Base-by-base conservation (phyloP, 345 rosid genomes). In the Kandelia obovata region DNA sequence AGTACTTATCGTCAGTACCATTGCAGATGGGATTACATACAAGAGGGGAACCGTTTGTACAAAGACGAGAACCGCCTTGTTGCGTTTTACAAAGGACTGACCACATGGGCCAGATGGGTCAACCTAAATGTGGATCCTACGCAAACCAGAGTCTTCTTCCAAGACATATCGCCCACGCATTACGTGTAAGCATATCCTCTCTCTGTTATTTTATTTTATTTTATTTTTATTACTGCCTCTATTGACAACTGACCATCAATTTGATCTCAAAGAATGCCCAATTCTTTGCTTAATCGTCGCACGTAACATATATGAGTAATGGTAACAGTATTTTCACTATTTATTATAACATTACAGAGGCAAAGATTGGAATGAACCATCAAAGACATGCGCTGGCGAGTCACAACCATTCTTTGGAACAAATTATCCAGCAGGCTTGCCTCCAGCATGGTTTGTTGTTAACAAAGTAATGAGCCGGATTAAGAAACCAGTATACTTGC, bases 71-170 rank as follows among this genome's bases (percentile, higher is more conserved):
- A 95, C 80, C 83, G 96, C 62, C 67, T 86, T 32, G 35, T 92
- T 34, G 99, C 99, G 35, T 92, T 23, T 64, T 90, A 92, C 69
- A 92, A 86, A 79, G 99, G 94, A 5, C 61, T 95, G 59, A 88
- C 93, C 39, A 95, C 99, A 1, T 95, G 99, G 97, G 93, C 90
- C 30, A 83, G 96, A 74, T 95, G 99, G 99, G 88, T 95, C 37
- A 82, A 92, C 73, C 78, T 62, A 19, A 34, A 83, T 0, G 83
- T 95, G 6, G 77, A 92, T 75, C 88, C 99, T 58, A 58, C 72
- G 30, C 83, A 81, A 72, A 95, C 99, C 62, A 92, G 78, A 68
- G 96, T 95, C 76, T 90, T 91, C 82, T 89, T 88, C 81, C 92
- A 86, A 47, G 96, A 88, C 37, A 80, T 90, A 32, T 95, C 97